phyloP scores from a whole-genome alignment of 2,329 filamentous ascomycete species.

The Pestalotiopsis sp. region DNA sequence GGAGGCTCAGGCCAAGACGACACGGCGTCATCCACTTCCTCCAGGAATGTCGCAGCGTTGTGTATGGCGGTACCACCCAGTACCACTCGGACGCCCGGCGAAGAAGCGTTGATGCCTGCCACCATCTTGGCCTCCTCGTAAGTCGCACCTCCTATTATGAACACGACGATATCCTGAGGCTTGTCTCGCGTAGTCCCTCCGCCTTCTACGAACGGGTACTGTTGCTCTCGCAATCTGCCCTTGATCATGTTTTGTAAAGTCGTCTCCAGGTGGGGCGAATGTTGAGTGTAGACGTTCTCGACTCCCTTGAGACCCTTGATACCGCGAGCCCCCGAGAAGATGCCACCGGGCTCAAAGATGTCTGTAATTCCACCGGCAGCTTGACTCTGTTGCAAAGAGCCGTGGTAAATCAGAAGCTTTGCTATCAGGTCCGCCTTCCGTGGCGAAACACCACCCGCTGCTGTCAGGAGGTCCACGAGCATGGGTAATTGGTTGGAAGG shows the following conservation, averaged over 20 bases:
- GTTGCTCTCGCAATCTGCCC: conserved; percentile 79
- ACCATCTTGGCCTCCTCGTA: conserved; percentile 98
- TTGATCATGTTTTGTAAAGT: conserved; percentile 94
- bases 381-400: conserved; percentile 79
- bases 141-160: conserved; percentile 90
- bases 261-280: conserved; percentile 83
- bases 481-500: conserved; percentile 82
- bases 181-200: conserved; percentile 88
- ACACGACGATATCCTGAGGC: conserved; percentile 93
- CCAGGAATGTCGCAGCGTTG: conserved; percentile 85
- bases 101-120: conserved; percentile 89
- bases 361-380: conserved; percentile 82
- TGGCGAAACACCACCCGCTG: conserved; percentile 78
- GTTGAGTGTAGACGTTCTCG: conserved; percentile 98
- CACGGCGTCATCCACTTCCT: conserved; percentile 90
- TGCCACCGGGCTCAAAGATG: conserved; percentile 87
- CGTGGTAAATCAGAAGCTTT: conserved; percentile 82
- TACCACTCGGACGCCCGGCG: conserved; percentile 86
- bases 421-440: conserved; percentile 78
- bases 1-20: conserved; percentile 78
- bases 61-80: conserved; percentile 87
- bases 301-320: conserved; percentile 97
- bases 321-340: conserved; percentile 85
- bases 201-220: conserved; percentile 93
- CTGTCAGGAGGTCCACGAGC: conserved; percentile 82